Percentiles rank a stretch among this genome's conserved stretches.
Evolutionary conservation across 805 yeast genomes (phyloP).

Genomic region (Nakazawaea siamensis): DNA sequence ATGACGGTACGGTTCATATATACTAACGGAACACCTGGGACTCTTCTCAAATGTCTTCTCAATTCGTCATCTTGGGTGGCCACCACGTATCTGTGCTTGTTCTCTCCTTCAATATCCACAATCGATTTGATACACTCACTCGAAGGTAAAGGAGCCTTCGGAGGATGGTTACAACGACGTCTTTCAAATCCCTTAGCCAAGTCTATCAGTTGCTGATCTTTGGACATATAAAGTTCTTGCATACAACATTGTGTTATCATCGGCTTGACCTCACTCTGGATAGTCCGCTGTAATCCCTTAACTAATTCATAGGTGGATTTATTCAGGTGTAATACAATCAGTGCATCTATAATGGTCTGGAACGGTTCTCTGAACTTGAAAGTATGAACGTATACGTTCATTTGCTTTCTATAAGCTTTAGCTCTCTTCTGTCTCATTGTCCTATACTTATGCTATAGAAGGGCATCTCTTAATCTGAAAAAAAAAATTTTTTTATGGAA

Average conservation of each 20-base stretch:
- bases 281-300: constrained; percentile 72
- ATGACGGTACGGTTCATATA: constrained; percentile 87
- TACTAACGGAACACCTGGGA: constrained; percentile 87
- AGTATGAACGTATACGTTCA: constrained; percentile 75
- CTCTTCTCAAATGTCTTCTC: constrained; percentile 57
- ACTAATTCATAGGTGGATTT: constrained; percentile 66
- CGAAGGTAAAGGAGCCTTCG: constrained; percentile 52
- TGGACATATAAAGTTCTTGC: constrained; percentile 68
- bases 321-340: constrained; percentile 57
- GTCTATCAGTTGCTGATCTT: constrained; percentile 69
- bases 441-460: too few relatives aligned
- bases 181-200: constrained; percentile 81
- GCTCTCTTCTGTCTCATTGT: constrained; percentile 95
- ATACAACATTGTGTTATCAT: constrained; percentile 96
- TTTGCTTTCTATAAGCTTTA: constrained; percentile 86
- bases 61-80: constrained; percentile 74
- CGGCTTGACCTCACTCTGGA: constrained; percentile 80
- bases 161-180: constrained; percentile 84
- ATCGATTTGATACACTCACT: constrained; percentile 70
- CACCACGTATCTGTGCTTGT: constrained; percentile 85
- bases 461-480: too few relatives aligned
- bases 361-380: constrained; percentile 93
- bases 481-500: too few relatives aligned
- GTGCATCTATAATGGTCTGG: constrained; percentile 83
- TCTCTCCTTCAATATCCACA: constrained; percentile 62